Percentiles rank a stretch among this genome's conserved stretches.
Evolutionary conservation across 176 grass and related monocot genomes (phyloP).

Genomic region (Themeda triandra): DNA sequence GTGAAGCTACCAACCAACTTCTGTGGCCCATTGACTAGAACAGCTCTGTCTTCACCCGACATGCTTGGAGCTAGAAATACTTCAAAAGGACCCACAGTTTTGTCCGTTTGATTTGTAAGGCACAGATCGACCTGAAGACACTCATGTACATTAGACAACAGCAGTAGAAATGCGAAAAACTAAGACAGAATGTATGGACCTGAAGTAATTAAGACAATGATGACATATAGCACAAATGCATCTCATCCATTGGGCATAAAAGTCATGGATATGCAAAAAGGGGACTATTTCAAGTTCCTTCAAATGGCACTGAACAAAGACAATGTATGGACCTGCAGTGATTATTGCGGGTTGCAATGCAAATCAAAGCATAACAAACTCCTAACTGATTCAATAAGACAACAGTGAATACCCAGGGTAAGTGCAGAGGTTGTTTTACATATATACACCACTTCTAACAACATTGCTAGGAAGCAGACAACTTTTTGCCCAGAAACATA

Average conservation of each 20-base stretch:
- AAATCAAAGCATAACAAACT: background rate
- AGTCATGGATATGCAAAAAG: constrained; percentile 6
- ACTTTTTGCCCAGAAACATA: background rate
- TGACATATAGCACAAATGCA: background rate
- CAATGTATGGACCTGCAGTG: constrained; percentile 20
- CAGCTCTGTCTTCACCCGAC: constrained; percentile 57
- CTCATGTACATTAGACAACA: constrained; percentile 15
- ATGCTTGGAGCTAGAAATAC: constrained; percentile 65
- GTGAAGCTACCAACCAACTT: constrained; percentile 72
- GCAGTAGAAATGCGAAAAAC: background rate
- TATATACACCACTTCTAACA: background rate
- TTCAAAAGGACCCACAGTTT: constrained; percentile 97
- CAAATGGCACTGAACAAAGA: background rate
- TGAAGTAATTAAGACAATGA: background rate
- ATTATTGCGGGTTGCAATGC: background rate
- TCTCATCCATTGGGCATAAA: background rate
- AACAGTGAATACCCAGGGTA: background rate
- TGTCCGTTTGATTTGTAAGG: constrained; percentile 78
- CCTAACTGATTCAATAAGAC: background rate
- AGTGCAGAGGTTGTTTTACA: background rate
- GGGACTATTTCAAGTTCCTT: constrained; percentile 8
- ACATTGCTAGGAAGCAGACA: background rate
- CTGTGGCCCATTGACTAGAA: constrained; percentile 90
- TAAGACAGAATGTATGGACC: background rate
- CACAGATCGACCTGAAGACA: constrained; percentile 74